These are phyloP conservation scores for Ogataea paraovalis DNA, from an alignment of 805 yeast species.

Conservation along the genomic window DNA sequence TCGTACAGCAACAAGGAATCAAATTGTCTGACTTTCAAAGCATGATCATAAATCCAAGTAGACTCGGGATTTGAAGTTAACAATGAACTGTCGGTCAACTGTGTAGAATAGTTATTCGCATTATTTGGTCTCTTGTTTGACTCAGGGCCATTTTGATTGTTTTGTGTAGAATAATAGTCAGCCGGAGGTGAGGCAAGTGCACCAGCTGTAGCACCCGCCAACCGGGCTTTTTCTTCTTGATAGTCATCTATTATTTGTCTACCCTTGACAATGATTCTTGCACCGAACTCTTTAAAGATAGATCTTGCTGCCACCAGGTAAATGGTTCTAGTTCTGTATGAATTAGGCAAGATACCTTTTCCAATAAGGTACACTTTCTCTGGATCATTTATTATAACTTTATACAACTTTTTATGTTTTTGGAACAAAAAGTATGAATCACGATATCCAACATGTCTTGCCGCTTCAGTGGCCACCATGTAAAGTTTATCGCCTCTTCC, in stretches of 20 bases:
- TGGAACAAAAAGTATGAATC: conserved; percentile 89
- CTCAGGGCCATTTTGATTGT: not conserved
- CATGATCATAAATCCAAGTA: conserved; percentile 83
- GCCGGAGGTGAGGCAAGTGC: conserved; percentile 36
- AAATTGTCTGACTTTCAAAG: conserved; percentile 68
- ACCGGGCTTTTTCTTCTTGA: conserved; percentile 60
- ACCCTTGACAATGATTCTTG: conserved; percentile 76
- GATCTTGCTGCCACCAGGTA: conserved; percentile 89
- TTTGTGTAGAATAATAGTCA: conserved; percentile 18
- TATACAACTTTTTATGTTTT: conserved; percentile 72
- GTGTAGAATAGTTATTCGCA: not conserved
- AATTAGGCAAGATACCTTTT: conserved; percentile 77
- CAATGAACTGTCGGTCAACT: conserved; percentile 4
- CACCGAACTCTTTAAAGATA: conserved; percentile 88
- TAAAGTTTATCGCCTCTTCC: conserved; percentile 69
- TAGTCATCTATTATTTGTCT: conserved; percentile 82
- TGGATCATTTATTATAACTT: conserved; percentile 66
- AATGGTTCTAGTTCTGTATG: conserved; percentile 86
- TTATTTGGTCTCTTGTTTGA: not conserved
- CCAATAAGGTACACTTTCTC: conserved; percentile 82
- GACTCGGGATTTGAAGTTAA: conserved; percentile 40
- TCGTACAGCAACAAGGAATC: conserved; percentile 61
- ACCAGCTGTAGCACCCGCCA: conserved; percentile 64
- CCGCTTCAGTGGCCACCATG: conserved; percentile 95
- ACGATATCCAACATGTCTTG: conserved; percentile 89